Conservation (phyloP, 805 yeast genomes). For the Yamadazyma phyllophila region DNA sequence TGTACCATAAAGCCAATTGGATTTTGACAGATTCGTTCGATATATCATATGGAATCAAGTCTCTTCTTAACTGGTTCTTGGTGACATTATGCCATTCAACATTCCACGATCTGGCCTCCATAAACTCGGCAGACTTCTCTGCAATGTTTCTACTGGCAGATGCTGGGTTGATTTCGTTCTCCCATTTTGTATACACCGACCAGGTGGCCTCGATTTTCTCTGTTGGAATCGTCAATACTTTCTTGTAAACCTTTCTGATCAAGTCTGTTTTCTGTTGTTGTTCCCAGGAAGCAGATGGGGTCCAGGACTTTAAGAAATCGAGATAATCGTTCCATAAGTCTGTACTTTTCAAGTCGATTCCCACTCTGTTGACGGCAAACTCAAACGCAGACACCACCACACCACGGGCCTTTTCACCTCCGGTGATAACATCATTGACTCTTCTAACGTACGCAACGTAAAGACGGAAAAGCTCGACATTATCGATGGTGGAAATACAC, state of each 20-base stretch:
- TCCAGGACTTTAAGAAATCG: conserved; percentile 75
- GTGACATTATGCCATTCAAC: conserved; percentile 67
- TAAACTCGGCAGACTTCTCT: conserved; percentile 78
- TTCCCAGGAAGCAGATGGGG: conserved; percentile 79
- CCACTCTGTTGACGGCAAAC: conserved; percentile 74
- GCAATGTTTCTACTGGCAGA: conserved; percentile 83
- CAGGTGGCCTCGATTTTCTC: conserved; percentile 73
- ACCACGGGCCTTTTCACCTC: conserved; percentile 77
- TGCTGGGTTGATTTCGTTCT: conserved; percentile 66
- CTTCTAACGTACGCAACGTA: conserved; percentile 78
- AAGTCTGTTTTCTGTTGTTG: conserved; percentile 76
- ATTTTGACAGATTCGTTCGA: conserved; percentile 23
- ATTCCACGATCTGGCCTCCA: conserved; percentile 79
- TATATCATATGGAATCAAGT: conserved; percentile 27
- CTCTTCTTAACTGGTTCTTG: conserved; percentile 44
- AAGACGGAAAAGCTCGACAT: conserved; percentile 70
- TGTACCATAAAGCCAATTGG: conserved; percentile 59
- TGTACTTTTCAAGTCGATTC: conserved; percentile 70
- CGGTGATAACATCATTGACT: conserved; percentile 66
- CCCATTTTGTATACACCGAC: conserved; percentile 81
- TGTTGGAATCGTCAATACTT: conserved; percentile 73
- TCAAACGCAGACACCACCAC: conserved; percentile 80
- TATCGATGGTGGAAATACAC: conserved; percentile 59
- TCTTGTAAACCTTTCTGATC: conserved; percentile 69
- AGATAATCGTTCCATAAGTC: conserved; percentile 80